These are phyloP conservation scores for Colletotrichum sp. DNA, from an alignment of 2,329 filamentous ascomycete species.

Conservation along the genomic window DNA sequence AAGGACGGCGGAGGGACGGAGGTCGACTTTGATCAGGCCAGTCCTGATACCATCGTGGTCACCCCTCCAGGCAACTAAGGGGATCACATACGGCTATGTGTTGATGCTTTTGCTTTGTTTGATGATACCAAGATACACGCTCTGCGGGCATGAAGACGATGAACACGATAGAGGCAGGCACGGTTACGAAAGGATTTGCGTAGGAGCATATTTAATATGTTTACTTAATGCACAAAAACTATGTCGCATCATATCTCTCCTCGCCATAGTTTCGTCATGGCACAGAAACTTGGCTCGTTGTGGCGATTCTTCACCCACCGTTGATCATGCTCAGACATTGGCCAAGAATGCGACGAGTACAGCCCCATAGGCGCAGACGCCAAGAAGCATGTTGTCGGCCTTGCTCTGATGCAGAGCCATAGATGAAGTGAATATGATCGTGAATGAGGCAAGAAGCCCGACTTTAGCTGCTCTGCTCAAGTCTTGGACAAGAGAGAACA, in stretches of 20 bases:
- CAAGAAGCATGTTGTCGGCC: neutral
- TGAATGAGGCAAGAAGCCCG: neutral
- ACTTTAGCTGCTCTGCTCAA: neutral
- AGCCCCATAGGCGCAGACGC: neutral
- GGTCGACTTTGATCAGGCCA: constrained; percentile 14
- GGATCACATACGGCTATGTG: neutral
- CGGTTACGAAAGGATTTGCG: neutral
- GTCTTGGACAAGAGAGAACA: neutral
- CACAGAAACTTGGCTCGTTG: no score
- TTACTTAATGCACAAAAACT: neutral
- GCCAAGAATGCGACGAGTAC: neutral
- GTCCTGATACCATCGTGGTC: constrained; percentile 18
- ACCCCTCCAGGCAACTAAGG: constrained; percentile 3
- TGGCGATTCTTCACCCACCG: no score
- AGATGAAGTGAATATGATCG: neutral
- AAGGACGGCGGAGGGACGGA: neutral
- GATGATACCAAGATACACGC: constrained; percentile 4
- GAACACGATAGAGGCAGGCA: neutral
- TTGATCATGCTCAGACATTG: neutral
- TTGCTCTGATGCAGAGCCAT: neutral
- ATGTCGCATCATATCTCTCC: no score
- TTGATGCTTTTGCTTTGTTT: neutral
- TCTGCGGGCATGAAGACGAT: neutral
- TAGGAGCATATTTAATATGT: neutral
- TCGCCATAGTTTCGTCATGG: no score